Percentiles rank a stretch among this genome's conserved stretches.
These are phyloP conservation scores for Ophiostoma sp. DNA, from an alignment of 2,329 filamentous ascomycete genomes.

Conservation along the genomic window DNA sequence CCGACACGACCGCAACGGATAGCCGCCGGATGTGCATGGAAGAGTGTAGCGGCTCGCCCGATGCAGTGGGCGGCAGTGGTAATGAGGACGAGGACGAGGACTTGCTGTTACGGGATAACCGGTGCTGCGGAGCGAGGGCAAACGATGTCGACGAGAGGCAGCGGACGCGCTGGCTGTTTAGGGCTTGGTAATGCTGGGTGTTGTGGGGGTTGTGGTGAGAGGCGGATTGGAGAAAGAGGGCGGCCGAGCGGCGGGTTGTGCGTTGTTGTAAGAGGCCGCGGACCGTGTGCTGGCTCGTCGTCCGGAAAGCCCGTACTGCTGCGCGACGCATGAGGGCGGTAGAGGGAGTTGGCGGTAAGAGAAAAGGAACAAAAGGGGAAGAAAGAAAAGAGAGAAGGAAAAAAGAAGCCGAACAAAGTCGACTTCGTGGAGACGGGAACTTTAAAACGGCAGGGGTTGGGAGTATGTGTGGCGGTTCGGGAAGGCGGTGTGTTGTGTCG, in stretches of 20 bases:
- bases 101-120: constrained; percentile 17
- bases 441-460: background rate
- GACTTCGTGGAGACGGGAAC: background rate
- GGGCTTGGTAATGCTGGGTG: constrained; percentile 19
- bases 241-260: constrained; percentile 46
- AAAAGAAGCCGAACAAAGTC: background rate
- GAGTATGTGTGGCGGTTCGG: background rate
- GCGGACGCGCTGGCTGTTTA: constrained; percentile 39
- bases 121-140: constrained; percentile 23
- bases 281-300: constrained; percentile 64
- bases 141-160: constrained; percentile 39
- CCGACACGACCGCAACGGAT: constrained; percentile 66
- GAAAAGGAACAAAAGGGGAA: background rate
- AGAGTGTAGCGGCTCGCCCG: constrained; percentile 56
- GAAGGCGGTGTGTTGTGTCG: background rate
- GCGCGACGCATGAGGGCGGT: constrained; percentile 68
- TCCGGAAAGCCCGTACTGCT: constrained; percentile 66
- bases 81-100: background rate
- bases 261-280: constrained; percentile 55
- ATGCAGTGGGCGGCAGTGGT: constrained; percentile 34
- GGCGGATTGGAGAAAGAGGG: constrained; percentile 29
- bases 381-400: background rate
- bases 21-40: constrained; percentile 76
- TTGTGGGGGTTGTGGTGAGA: constrained; percentile 14
- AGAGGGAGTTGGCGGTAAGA: background rate